Conservation (phyloP, 2,329 filamentous ascomycete species). For the Fusarium sp. region DNA sequence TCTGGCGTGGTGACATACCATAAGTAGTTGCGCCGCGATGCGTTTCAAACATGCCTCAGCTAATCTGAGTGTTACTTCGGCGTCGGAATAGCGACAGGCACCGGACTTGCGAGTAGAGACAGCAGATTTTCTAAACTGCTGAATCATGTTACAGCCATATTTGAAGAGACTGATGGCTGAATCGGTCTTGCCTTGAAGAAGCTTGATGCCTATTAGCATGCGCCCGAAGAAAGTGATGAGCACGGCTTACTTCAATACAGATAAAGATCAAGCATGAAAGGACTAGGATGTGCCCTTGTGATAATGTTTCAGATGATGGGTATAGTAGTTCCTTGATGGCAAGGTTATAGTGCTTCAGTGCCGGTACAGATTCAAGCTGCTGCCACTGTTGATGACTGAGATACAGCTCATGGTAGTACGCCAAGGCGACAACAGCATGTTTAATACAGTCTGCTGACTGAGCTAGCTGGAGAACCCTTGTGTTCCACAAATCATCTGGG, state of each 20-base stretch:
- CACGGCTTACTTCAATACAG: constrained; percentile 19
- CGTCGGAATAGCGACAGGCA: not conserved
- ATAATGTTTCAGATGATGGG: not conserved
- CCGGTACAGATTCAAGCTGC: constrained; percentile 1
- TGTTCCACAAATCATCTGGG: constrained; percentile 27
- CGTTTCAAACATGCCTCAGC: constrained; percentile 21
- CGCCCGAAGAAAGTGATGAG: accelerated
- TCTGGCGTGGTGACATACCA: not conserved
- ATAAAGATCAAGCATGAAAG: constrained; percentile 37
- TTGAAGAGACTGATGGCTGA: constrained; percentile 31
- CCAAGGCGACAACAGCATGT: constrained; percentile 19
- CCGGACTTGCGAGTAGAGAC: accelerated
- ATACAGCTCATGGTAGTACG: constrained; percentile 26
- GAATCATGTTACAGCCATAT: constrained; percentile 35
- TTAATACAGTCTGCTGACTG: constrained; percentile 16
- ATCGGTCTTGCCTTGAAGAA: constrained; percentile 35
- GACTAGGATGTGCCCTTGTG: constrained; percentile 14
- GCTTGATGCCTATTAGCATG: not conserved
- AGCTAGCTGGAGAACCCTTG: constrained; percentile 20
- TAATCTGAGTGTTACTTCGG: not conserved
- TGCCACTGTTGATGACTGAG: constrained; percentile 9
- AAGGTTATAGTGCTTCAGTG: constrained; percentile 29
- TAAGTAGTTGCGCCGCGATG: constrained; percentile 21
- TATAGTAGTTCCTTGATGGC: constrained; percentile 19
- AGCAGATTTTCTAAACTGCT: not conserved